A percentile compares a stretch with the other conserved stretches of the same genome.
Conservation (phyloP, 768 basidiomycete species). For the Collybiopsis luxurians region DNA sequence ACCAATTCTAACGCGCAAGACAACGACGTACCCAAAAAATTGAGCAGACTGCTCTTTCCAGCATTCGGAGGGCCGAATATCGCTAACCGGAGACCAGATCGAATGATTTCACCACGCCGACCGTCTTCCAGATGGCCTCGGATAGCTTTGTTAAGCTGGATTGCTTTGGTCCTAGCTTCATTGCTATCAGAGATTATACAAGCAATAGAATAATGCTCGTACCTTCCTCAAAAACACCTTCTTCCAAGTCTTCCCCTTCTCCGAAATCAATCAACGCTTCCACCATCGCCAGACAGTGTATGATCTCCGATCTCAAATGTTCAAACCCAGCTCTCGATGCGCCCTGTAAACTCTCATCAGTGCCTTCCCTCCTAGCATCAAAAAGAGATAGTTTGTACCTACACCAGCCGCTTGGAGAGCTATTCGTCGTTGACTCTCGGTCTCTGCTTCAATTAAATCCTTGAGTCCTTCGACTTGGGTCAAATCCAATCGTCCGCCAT, state of each 20-base stretch:
- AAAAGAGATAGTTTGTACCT: constrained; percentile 23
- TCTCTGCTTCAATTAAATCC: constrained; percentile 88
- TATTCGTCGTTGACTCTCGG: constrained; percentile 73
- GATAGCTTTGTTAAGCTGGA: constrained; percentile 49
- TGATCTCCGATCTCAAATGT: constrained; percentile 58
- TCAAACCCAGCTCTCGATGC: constrained; percentile 57
- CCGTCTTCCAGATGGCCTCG: constrained; percentile 61
- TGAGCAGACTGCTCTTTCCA: constrained; percentile 88
- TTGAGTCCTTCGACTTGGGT: constrained; percentile 88
- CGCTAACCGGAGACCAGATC: constrained; percentile 76
- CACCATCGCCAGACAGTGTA: constrained; percentile 71
- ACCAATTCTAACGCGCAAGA: background rate
- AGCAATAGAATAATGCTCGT: background rate
- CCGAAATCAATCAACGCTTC: constrained; percentile 95
- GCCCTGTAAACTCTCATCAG: constrained; percentile 52
- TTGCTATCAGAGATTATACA: background rate
- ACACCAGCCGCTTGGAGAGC: constrained; percentile 72
- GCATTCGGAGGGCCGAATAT: constrained; percentile 94
- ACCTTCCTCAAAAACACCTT: constrained; percentile 77
- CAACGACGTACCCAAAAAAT: constrained; percentile 62
- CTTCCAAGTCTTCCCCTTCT: constrained; percentile 87
- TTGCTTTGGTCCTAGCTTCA: constrained; percentile 54
- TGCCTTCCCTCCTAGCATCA: background rate
- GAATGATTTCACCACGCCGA: constrained; percentile 78
- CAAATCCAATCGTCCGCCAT: constrained; percentile 78